A percentile compares a stretch with the other conserved stretches of the same genome.
These are phyloP conservation scores for Ogataea minuta DNA, from an alignment of 805 yeast species.

Conservation along the genomic window DNA sequence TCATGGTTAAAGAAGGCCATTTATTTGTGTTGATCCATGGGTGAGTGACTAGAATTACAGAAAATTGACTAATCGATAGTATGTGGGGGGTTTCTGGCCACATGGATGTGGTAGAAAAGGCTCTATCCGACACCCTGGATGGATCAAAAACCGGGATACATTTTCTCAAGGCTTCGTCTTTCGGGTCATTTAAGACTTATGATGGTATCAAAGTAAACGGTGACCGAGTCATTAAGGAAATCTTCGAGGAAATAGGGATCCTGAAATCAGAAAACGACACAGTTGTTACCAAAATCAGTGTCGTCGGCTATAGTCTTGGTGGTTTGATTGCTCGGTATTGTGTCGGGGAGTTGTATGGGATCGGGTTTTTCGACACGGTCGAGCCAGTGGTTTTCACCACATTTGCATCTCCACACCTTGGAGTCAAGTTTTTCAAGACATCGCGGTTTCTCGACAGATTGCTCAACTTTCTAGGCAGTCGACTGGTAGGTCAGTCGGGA, in stretches of 20 bases:
- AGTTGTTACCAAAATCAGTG: constrained; percentile 54
- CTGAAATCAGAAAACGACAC: constrained; percentile 33
- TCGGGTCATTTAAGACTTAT: constrained; percentile 71
- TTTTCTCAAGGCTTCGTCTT: constrained; percentile 54
- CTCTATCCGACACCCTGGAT: constrained; percentile 38
- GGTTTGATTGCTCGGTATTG: constrained; percentile 82
- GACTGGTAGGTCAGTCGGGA: constrained; percentile 66
- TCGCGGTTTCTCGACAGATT: constrained; percentile 29
- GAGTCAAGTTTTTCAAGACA: constrained; percentile 49
- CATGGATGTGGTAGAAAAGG: constrained; percentile 45
- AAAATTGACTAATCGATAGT: constrained; percentile 9
- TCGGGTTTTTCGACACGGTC: constrained; percentile 52
- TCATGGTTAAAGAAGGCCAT: constrained; percentile 39
- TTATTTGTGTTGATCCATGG: constrained; percentile 77
- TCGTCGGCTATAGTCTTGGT: constrained; percentile 88
- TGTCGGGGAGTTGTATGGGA: constrained; percentile 48
- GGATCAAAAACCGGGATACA: constrained; percentile 38
- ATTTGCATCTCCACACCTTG: constrained; percentile 78
- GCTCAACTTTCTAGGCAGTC: constrained; percentile 53
- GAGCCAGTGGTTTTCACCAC: constrained; percentile 64
- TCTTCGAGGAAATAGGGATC: constrained; percentile 43
- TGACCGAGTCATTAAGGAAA: constrained; percentile 65
- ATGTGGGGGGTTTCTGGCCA: constrained; percentile 69
- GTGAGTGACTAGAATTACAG: constrained; percentile 32
- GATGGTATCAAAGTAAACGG: constrained; percentile 82